These are phyloP conservation scores for Capsicum rhomboideum DNA, from an alignment of 257 asterid species.

Conservation along the genomic window DNA sequence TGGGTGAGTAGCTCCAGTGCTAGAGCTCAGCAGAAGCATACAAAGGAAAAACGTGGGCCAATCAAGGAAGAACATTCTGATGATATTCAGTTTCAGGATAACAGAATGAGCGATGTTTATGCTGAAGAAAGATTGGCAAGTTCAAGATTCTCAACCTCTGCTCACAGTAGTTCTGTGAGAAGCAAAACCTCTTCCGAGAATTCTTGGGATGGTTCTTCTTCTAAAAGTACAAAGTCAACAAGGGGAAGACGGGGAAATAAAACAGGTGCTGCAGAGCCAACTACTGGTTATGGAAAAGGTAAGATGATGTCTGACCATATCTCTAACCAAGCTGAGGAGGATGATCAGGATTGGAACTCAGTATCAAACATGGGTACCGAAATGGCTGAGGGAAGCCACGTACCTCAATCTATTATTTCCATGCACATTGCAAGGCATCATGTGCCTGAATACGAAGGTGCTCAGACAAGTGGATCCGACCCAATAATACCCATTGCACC, in stretches of 20 bases:
- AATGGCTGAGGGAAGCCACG: conserved; percentile 36
- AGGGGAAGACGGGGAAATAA: conserved; percentile 36
- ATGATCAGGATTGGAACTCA: conserved; percentile 52
- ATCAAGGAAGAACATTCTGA: conserved; percentile 37
- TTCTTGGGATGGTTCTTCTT: conserved; percentile 44
- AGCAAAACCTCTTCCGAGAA: conserved; percentile 42
- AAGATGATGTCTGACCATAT: conserved; percentile 43
- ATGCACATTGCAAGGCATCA: conserved; percentile 39
- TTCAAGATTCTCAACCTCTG: conserved; percentile 37
- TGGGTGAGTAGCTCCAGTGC: conserved; percentile 38
- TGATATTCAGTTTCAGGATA: conserved; percentile 40
- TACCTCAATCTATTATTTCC: conserved; percentile 43
- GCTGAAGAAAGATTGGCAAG: conserved; percentile 45
- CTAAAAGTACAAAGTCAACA: conserved; percentile 22
- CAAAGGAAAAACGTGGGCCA: conserved; percentile 52
- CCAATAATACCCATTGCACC: conserved; percentile 60
- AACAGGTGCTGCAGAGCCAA: conserved; percentile 16
- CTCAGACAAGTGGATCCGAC: conserved; percentile 77
- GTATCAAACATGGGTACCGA: conserved; percentile 32
- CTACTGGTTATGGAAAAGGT: conserved; percentile 45
- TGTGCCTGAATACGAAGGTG: conserved; percentile 44
- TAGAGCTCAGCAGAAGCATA: conserved; percentile 46
- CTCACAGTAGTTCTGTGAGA: conserved; percentile 30
- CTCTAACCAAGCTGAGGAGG: conserved; percentile 38
- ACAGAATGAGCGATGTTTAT: conserved; percentile 39